These are phyloP conservation scores for Saprolegnia diclina DNA, from an alignment of 352 stramenopile genomes.

Conservation along the genomic window DNA sequence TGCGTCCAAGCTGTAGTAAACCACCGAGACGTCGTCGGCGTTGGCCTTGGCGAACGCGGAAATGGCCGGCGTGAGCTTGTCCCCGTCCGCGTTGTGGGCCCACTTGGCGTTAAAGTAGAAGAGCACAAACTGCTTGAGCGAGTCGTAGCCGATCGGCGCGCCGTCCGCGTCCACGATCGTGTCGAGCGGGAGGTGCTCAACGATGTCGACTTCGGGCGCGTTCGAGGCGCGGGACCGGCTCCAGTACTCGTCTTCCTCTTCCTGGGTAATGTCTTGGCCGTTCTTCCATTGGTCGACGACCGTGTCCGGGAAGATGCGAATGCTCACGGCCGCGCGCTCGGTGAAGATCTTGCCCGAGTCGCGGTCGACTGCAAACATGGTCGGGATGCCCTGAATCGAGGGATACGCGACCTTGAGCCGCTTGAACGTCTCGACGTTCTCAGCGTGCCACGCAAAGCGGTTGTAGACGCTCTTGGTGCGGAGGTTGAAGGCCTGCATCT, in stretches of 20 bases:
- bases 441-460: neutral
- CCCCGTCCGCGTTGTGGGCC: neutral
- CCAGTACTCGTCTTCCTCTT: slow-evolving; percentile 17
- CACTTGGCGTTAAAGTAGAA: slow-evolving; percentile 12
- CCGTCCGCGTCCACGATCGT: slow-evolving; percentile 1
- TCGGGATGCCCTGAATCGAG: slow-evolving; percentile 15
- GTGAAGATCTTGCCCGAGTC: slow-evolving; percentile 6
- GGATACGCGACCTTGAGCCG: slow-evolving; percentile 8
- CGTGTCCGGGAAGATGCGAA: neutral
- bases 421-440: slow-evolving; percentile 6
- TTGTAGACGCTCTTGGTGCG: slow-evolving; percentile 14
- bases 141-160: neutral
- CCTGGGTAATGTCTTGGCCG: slow-evolving; percentile 16
- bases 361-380: slow-evolving; percentile 15
- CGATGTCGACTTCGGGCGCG: neutral
- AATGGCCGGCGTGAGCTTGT: neutral
- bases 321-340: slow-evolving; percentile 11
- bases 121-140: slow-evolving; percentile 1
- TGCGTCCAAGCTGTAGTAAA: slow-evolving; percentile 7
- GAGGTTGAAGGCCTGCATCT: slow-evolving; percentile 13
- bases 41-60: neutral
- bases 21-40: slow-evolving; percentile 1
- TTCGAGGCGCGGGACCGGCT: neutral
- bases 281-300: slow-evolving; percentile 11
- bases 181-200: slow-evolving; percentile 1